Conservation (phyloP, 1,284 basidiomycete species). For the Waitea zeae region DNA sequence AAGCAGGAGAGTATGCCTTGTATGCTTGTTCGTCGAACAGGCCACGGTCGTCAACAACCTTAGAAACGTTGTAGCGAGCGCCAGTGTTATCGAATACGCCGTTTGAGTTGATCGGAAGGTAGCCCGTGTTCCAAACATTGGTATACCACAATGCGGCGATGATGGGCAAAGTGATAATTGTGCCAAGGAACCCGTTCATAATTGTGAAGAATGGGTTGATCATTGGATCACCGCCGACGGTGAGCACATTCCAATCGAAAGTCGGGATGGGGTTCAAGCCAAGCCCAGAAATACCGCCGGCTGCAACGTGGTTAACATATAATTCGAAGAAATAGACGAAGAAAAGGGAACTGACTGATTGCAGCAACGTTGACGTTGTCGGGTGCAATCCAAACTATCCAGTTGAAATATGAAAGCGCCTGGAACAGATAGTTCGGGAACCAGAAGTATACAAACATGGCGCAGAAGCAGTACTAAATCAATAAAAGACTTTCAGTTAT, state of each 20-base stretch:
- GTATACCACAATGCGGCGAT: slow-evolving; percentile 8
- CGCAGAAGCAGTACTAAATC: slow-evolving; percentile 15
- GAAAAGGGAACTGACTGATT: no score
- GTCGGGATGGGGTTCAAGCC: slow-evolving; percentile 17
- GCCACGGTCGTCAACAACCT: slow-evolving; percentile 12
- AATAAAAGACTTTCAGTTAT: no score
- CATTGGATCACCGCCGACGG: slow-evolving; percentile 10
- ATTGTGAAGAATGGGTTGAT: slow-evolving; percentile 13
- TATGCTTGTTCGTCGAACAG: slow-evolving; percentile 10
- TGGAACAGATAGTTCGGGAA: slow-evolving; percentile 24
- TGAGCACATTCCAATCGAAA: slow-evolving; percentile 21
- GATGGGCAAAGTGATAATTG: slow-evolving; percentile 9
- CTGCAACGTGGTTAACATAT: no score
- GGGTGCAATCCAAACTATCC: slow-evolving; percentile 46
- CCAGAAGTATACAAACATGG: slow-evolving; percentile 18
- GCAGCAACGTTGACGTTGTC: slow-evolving; percentile 25
- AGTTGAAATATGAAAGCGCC: slow-evolving; percentile 27
- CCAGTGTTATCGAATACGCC: slow-evolving; percentile 17
- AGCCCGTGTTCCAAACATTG: slow-evolving; percentile 8
- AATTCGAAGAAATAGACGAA: no score
- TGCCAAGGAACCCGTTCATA: slow-evolving; percentile 11
- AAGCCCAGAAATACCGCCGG: slow-evolving; percentile 8
- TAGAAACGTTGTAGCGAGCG: slow-evolving; percentile 19
- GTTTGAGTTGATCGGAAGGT: slow-evolving; percentile 13
- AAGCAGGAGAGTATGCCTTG: slow-evolving; percentile 12